These are phyloP conservation scores for Castanea sativa DNA, from an alignment of 306 rosid species.

Conservation along the genomic window DNA sequence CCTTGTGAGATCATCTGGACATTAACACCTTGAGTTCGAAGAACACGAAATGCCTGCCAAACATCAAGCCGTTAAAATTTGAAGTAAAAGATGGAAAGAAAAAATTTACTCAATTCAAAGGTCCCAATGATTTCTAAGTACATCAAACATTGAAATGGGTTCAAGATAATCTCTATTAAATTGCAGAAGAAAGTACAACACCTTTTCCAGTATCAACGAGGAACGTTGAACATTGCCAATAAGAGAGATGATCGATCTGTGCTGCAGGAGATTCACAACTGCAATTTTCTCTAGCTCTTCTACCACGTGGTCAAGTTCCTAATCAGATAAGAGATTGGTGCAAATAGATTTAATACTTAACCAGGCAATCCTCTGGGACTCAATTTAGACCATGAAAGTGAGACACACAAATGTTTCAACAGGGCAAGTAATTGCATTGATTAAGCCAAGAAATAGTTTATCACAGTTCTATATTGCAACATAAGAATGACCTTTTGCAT, in stretches of 20 bases:
- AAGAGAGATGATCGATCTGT: slow-evolving; percentile 87
- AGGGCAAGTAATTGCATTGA: neutral
- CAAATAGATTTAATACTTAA: neutral
- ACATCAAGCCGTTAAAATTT: slow-evolving; percentile 12
- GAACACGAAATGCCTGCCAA: slow-evolving; percentile 76
- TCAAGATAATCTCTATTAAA: slow-evolving; percentile 1
- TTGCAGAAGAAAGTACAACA: slow-evolving; percentile 15
- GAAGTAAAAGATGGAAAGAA: neutral
- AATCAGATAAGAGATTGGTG: slow-evolving; percentile 7
- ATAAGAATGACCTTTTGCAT: neutral
- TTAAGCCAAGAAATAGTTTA: neutral
- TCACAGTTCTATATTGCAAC: neutral
- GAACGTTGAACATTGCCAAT: slow-evolving; percentile 95
- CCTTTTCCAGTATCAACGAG: slow-evolving; percentile 92
- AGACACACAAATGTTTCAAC: neutral
- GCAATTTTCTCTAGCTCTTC: slow-evolving; percentile 97
- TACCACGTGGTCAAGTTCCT: slow-evolving; percentile 94
- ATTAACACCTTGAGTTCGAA: slow-evolving; percentile 74
- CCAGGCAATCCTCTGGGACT: neutral
- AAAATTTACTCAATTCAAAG: neutral
- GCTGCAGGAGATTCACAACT: slow-evolving; percentile 86
- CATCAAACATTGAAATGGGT: neutral
- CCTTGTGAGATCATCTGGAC: slow-evolving; percentile 99
- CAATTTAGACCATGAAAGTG: neutral
- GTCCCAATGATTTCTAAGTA: neutral